A percentile compares a stretch with the other conserved stretches of the same genome.
Conservation (phyloP, 2,329 filamentous ascomycete genomes). For the Ilyonectria robusta region DNA sequence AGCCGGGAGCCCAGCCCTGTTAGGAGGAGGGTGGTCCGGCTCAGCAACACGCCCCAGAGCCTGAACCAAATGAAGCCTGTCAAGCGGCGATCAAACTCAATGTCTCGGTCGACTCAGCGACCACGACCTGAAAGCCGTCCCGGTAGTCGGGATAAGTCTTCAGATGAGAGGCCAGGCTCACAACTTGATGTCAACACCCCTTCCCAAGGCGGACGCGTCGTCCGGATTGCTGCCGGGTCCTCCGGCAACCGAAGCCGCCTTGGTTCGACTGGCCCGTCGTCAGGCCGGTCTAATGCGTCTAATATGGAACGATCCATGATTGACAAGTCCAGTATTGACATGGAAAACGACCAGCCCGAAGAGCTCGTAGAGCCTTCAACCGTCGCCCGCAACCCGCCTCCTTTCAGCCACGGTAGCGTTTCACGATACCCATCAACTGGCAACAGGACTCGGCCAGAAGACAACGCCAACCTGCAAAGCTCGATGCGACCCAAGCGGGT, state of each 20-base stretch:
- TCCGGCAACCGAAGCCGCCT: constrained; percentile 60
- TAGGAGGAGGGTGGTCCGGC: constrained; percentile 70
- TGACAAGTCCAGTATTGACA: constrained; percentile 55
- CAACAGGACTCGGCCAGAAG: constrained; percentile 67
- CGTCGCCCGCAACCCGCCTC: constrained; percentile 61
- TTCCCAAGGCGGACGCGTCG: constrained; percentile 64
- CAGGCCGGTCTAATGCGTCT: constrained; percentile 53
- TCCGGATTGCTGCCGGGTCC: constrained; percentile 68
- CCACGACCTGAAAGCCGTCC: constrained; percentile 55
- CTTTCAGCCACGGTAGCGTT: constrained; percentile 65
- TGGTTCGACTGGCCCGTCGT: constrained; percentile 55
- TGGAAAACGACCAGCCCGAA: constrained; percentile 63
- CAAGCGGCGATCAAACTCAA: constrained; percentile 66
- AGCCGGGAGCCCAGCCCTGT: constrained; percentile 67
- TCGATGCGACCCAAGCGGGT: constrained; percentile 85
- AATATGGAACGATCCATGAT: constrained; percentile 51
- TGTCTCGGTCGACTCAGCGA: constrained; percentile 56
- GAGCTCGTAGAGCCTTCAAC: constrained; percentile 66
- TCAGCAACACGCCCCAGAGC: constrained; percentile 66
- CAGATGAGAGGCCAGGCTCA: constrained; percentile 56
- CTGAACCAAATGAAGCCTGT: constrained; percentile 57
- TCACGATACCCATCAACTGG: constrained; percentile 67
- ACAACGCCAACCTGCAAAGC: constrained; percentile 77
- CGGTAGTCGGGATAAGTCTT: constrained; percentile 58
- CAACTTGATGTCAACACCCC: constrained; percentile 67